phyloP scores from a whole-genome alignment of 805 yeast species.

The Candida ortonii region DNA sequence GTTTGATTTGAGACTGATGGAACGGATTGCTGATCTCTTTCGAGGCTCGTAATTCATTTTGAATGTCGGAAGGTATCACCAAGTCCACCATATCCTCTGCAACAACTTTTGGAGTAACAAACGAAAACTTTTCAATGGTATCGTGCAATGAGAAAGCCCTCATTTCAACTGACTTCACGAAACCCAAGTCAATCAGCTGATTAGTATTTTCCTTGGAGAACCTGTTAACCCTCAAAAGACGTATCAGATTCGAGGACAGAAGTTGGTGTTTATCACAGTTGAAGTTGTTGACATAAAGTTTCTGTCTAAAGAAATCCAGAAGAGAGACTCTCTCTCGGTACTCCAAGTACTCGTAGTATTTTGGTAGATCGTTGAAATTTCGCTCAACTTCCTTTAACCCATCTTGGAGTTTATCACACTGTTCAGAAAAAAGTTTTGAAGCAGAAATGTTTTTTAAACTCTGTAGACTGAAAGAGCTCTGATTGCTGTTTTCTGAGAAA shows the following conservation, averaged over 20 bases:
- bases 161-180: slow-evolving; percentile 42
- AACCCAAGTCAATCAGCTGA: slow-evolving; percentile 30
- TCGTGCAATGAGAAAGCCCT: slow-evolving; percentile 43
- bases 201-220: slow-evolving; percentile 28
- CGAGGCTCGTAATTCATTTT: slow-evolving; percentile 29
- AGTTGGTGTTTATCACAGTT: slow-evolving; percentile 66
- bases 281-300: slow-evolving; percentile 59
- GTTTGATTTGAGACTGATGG: slow-evolving; percentile 79
- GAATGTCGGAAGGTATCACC: slow-evolving; percentile 39
- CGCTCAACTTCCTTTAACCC: slow-evolving; percentile 33
- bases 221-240: slow-evolving; percentile 34
- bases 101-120: slow-evolving; percentile 84
- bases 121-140: slow-evolving; percentile 70
- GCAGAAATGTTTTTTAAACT: slow-evolving; percentile 47
- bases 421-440: slow-evolving; percentile 41
- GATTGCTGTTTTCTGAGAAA: slow-evolving; percentile 44
- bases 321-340: slow-evolving; percentile 50
- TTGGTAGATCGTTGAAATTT: slow-evolving; percentile 42
- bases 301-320: slow-evolving; percentile 53
- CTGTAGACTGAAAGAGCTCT: slow-evolving; percentile 46
- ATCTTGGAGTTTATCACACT: slow-evolving; percentile 41
- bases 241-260: slow-evolving; percentile 59
- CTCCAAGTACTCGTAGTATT: slow-evolving; percentile 58
- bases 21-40: slow-evolving; percentile 46
- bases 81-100: slow-evolving; percentile 65